A percentile compares a stretch with the other conserved stretches of the same genome.
These are phyloP conservation scores for Tritrichomonas musculus DNA, from an alignment of 208 protist genomes.

Conservation along the genomic window DNA sequence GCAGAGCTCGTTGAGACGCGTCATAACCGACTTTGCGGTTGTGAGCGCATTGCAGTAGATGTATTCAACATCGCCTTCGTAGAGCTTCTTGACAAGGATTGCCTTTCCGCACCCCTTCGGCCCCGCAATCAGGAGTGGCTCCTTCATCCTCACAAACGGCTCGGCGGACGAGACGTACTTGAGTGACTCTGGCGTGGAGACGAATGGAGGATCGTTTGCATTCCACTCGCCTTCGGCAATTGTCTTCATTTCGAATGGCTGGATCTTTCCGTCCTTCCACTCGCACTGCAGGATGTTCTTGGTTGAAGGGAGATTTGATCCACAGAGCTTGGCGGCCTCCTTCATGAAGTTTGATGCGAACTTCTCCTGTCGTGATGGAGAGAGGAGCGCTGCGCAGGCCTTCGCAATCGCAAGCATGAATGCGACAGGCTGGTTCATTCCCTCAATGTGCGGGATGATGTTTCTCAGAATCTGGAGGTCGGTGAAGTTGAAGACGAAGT, in stretches of 20 bases:
- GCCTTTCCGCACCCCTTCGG: slow-evolving; percentile 27
- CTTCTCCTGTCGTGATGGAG: background rate
- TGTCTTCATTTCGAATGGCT: background rate
- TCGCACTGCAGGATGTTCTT: background rate
- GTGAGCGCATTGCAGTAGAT: slow-evolving; percentile 28
- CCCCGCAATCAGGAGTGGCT: background rate
- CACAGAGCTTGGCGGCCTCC: background rate
- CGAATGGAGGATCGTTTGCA: background rate
- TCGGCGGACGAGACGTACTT: background rate
- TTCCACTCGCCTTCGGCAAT: background rate
- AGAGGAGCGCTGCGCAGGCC: background rate
- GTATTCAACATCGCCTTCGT: background rate
- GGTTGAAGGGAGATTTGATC: background rate
- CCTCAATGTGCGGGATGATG: background rate
- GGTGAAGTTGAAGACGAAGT: background rate
- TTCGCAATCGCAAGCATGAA: background rate
- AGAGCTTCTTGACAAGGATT: background rate
- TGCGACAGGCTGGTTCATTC: too few relatives aligned
- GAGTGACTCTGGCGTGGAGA: background rate
- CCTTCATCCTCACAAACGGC: background rate
- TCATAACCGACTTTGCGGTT: background rate
- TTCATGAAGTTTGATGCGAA: background rate
- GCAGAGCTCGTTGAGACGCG: background rate
- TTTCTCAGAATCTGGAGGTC: background rate
- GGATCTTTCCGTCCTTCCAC: background rate